These are phyloP conservation scores for Paecilomyces dactylethromorphus DNA, from an alignment of 2,329 filamentous ascomycete species.

Conservation along the genomic window DNA sequence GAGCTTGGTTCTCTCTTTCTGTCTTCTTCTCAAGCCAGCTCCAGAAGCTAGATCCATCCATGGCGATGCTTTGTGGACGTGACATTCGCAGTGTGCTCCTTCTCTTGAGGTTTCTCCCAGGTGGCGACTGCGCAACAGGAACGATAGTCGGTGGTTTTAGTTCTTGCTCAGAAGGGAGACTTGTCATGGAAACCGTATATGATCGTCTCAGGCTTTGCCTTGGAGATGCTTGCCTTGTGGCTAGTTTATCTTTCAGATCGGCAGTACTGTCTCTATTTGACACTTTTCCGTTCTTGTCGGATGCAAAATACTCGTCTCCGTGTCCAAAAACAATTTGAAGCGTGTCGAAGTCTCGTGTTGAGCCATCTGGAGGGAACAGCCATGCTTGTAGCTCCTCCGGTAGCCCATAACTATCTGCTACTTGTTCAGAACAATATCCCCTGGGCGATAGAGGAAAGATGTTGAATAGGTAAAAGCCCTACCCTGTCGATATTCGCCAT, in stretches of 20 bases:
- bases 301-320: constrained; percentile 34
- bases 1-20: neutral
- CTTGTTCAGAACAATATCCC: neutral
- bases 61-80: constrained; percentile 5
- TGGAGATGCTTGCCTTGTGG: constrained; percentile 1
- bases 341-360: constrained; percentile 23
- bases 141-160: constrained; percentile 2
- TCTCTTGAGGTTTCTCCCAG: neutral
- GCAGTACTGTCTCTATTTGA: constrained; percentile 17
- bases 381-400: constrained; percentile 24
- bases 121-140: neutral
- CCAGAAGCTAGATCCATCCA: neutral
- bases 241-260: neutral
- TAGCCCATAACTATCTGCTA: constrained; percentile 27
- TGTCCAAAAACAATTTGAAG: constrained; percentile 34
- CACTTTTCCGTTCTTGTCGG: constrained; percentile 30
- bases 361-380: constrained; percentile 25
- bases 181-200: neutral
- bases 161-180: neutral
- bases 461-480: neutral
- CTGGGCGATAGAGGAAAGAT: neutral
- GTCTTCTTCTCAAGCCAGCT: neutral
- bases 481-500: constrained; percentile 31
- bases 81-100: neutral
- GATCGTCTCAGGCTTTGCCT: neutral